Conservation (phyloP, 1,139 yeast genomes). For the Debaryomyces fabryi region DNA sequence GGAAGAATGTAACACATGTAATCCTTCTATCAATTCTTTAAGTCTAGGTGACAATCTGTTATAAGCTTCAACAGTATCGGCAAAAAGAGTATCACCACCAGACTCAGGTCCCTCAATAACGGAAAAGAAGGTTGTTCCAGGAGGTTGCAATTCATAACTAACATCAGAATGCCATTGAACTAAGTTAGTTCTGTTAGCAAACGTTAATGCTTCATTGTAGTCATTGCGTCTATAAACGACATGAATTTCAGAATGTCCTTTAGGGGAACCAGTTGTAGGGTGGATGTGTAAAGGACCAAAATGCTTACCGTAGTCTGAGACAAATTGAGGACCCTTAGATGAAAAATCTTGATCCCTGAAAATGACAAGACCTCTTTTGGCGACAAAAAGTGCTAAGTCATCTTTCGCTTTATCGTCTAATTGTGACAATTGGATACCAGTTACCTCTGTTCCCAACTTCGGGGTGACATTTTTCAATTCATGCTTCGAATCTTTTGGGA, state of each 20-base stretch:
- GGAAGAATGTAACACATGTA: conserved; percentile 64
- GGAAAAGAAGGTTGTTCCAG: conserved; percentile 62
- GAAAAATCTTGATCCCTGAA: conserved; percentile 67
- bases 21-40: conserved; percentile 50
- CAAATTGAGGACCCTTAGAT: conserved; percentile 54
- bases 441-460: conserved; percentile 63
- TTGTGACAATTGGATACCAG: conserved; percentile 57
- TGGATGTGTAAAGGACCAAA: conserved; percentile 74
- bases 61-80: conserved; percentile 63
- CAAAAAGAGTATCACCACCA: conserved; percentile 73
- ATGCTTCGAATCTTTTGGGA: conserved; percentile 33
- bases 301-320: conserved; percentile 55
- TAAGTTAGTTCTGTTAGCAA: conserved; percentile 35
- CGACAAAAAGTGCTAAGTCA: conserved; percentile 63
- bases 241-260: conserved; percentile 58
- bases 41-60: conserved; percentile 59
- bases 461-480: conserved; percentile 52
- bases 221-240: conserved; percentile 58
- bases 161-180: conserved; percentile 68
- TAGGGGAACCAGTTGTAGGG: conserved; percentile 72
- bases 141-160: conserved; percentile 68
- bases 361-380: conserved; percentile 65
- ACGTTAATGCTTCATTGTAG: conserved; percentile 31
- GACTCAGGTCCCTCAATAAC: conserved; percentile 60
- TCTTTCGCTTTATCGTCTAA: conserved; percentile 53